These are phyloP conservation scores for Cercophora newfieldiana DNA, from an alignment of 495 filamentous ascomycete species.

Conservation along the genomic window DNA sequence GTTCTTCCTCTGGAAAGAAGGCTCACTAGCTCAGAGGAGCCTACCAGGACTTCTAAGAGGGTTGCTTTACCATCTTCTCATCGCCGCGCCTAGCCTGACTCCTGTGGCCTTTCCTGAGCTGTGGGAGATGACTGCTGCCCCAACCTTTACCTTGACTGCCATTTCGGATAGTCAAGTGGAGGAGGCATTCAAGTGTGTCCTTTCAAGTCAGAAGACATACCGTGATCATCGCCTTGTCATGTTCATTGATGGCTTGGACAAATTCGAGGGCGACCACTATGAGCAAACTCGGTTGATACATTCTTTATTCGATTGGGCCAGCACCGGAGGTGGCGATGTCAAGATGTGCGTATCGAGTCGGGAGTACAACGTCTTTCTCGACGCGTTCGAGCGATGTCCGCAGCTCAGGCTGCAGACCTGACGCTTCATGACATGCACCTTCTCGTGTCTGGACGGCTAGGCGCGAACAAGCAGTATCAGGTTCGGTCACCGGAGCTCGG, in stretches of 20 bases:
- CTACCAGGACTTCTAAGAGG: neutral
- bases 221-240: neutral
- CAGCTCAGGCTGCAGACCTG: neutral
- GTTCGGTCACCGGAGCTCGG: neutral
- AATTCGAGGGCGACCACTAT: neutral
- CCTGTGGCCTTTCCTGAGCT: neutral
- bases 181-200: neutral
- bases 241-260: neutral
- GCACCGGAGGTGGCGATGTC: neutral
- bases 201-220: neutral
- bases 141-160: neutral
- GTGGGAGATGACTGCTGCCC: neutral
- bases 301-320: neutral
- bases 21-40: neutral
- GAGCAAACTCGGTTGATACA: neutral
- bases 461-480: neutral
- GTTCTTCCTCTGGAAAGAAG: neutral
- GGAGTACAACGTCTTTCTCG: neutral
- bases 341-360: neutral
- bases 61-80: neutral
- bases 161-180: neutral
- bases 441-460: neutral
- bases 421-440: neutral
- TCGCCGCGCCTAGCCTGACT: neutral
- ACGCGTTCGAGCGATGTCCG: neutral